Evolutionary conservation across 192 early-diverging fungal genomes (phyloP), one percentile per base, ranked within the genome.

Genomic region (Phycomyces blakesleeanus): DNA sequence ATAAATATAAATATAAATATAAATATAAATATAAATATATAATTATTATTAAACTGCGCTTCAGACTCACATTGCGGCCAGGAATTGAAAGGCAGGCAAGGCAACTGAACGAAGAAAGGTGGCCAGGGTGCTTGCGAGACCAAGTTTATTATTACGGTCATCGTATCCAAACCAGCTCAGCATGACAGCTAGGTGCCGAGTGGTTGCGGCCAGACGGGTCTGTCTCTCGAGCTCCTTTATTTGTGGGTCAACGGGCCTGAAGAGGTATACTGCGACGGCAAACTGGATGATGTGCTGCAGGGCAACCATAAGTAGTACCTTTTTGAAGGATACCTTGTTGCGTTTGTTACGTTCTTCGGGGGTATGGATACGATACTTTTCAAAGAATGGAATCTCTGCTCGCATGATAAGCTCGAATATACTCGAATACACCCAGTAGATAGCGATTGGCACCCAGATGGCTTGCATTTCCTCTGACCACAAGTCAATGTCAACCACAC

Each of bases 341-440:
- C 72, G 70, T 27, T 59, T 79, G 57, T 57, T 12, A n/a, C 60
- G 49, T 55, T 78, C 75, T 50, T 78, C 68, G 59, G 83, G 69
- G 71, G 78, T 58, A 66, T 89, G 72, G 68, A 92, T 83, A 37
- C 88, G 76, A 67, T 91, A 89, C 66, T 87, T 76, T 64, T 92
- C 90, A 44, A 89, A 75, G 55, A 80, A 80, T 8, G 85, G 80
- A 42, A 86, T 67, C 55, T 87, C 75, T 18, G 76, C 42, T 29
- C 67, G 61, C 20, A 86, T 85, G 39, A 91, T 74, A 39, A 83
- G 56, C 74, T 84, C 85, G 52, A 85, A 86, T 42, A 86, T 56
- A 21, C 83, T 68, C 0, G 83, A 89, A 63, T 89, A 87, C 11
- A 72, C 51, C 87, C 87, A 92, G 69, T 92, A 92, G 18, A 81